Base-by-base conservation (phyloP, 495 filamentous ascomycete species). In the Xylaria telfairii region DNA sequence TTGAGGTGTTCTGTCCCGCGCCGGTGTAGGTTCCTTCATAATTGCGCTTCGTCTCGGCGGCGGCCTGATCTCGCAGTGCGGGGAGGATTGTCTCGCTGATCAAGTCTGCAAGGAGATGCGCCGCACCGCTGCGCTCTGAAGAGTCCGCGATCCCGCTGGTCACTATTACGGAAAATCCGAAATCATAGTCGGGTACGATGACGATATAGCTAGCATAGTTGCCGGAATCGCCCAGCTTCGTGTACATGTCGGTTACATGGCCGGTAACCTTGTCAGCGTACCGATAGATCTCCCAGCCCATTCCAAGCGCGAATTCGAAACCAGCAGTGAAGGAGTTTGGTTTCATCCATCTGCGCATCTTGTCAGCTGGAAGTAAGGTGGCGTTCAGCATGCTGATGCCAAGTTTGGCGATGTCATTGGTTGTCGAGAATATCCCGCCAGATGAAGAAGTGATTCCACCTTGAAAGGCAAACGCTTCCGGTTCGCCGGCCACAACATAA, bases 311-410 rank as follows among this genome's bases (percentile, higher is more conserved):
- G 56, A 77, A 74, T 2, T 75, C 69, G 0, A 83, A 51, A 13
- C 74, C 72, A 0, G 83, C 78, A 10, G 86, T 86, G 67, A 83
- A 79, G 4, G 82, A 68, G 19, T 65, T 44, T 0, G 86, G 86
- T 71, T 87, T 87, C 65, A 89, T 73, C 86, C 86, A 88, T 54
- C 74, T 63, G 51, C 85, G 78, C 4, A 84, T 89, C 24, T 71
- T 51, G 7, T 73, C 72, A 0, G 79, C 65, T 1, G 81, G 59
- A 4, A 87, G 74, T 0, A 88, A 76, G 0, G 78, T 79, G 26
- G 76, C 82, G 69, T 82, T 84, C 19, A 88, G 79, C 57, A 88
- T 83, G 30, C 79, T 81, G 34, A 76, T 79, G n/a, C 85, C 85
- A 2, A 87, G 67, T 30, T 72, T 78, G 21, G 75, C 75, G 30